These are phyloP conservation scores for Craspedostauros australis DNA, from an alignment of 108 stramenopile genomes.

Conservation along the genomic window DNA sequence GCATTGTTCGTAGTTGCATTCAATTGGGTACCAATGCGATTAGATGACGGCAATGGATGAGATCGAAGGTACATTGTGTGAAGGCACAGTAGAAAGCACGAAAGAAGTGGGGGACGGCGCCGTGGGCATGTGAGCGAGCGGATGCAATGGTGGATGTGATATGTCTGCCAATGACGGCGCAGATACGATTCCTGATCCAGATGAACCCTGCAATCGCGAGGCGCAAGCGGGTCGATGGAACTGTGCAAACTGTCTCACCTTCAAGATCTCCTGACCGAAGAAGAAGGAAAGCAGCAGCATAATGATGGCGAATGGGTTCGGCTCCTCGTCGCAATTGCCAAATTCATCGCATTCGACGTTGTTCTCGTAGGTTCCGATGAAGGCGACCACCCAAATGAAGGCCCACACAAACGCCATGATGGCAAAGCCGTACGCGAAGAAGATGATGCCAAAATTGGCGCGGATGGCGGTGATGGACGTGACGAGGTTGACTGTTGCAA, in stretches of 20 bases:
- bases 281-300: conserved; percentile 48
- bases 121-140: no score
- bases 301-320: conserved; percentile 26
- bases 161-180: no score
- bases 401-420: conserved; percentile 56
- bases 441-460: conserved; percentile 51
- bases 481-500: conserved; percentile 70
- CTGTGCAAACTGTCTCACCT: conserved; percentile 16
- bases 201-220: no score
- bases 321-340: background rate
- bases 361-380: conserved; percentile 38
- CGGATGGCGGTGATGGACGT: conserved; percentile 75
- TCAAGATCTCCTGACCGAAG: conserved; percentile 71
- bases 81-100: no score
- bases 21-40: no score
- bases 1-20: background rate
- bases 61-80: no score
- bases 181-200: no score
- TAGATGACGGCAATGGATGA: no score
- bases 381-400: conserved; percentile 57
- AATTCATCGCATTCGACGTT: background rate
- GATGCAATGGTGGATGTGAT: no score
- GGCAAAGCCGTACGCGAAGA: conserved; percentile 62
- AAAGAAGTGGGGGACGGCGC: no score
- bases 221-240: no score